phyloP scores from a whole-genome alignment of 202 grass and related monocot species.

The Hordeum pubiflorum region DNA sequence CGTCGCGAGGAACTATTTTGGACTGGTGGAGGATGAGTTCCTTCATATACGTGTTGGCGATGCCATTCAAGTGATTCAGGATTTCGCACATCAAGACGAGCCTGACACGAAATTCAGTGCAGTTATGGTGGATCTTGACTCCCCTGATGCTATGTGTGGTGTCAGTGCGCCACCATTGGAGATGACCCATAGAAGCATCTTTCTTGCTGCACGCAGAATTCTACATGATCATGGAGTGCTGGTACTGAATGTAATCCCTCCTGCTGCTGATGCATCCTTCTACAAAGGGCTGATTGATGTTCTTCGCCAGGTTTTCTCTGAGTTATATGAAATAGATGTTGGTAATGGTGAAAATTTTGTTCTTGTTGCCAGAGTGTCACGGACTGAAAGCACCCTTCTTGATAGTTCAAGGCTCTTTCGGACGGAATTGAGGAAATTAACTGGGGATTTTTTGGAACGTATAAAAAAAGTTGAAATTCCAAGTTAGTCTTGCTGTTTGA shows the following conservation, averaged over 20 bases:
- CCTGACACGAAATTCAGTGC: constrained; percentile 42
- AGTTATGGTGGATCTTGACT: constrained; percentile 75
- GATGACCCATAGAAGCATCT: constrained; percentile 35
- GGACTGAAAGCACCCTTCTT: background rate
- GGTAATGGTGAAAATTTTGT: constrained; percentile 67
- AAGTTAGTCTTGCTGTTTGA: background rate
- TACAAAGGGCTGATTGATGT: constrained; percentile 44
- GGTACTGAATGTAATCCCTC: constrained; percentile 71
- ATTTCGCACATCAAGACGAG: background rate
- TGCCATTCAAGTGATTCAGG: constrained; percentile 54
- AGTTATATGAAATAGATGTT: constrained; percentile 72
- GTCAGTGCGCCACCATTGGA: constrained; percentile 66
- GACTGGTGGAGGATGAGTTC: constrained; percentile 65
- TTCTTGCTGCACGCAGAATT: constrained; percentile 36
- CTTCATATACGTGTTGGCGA: constrained; percentile 45
- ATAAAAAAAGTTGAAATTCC: constrained; percentile 43
- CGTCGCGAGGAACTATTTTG: constrained; percentile 65
- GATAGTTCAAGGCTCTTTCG: constrained; percentile 22
- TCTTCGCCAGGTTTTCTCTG: constrained; percentile 42
- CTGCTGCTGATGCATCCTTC: constrained; percentile 45
- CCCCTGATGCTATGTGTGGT: constrained; percentile 51
- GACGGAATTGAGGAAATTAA: constrained; percentile 37
- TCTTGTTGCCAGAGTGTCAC: constrained; percentile 46
- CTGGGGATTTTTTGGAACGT: constrained; percentile 33
- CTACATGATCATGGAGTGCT: constrained; percentile 47